A percentile compares a stretch with the other conserved stretches of the same genome.
Evolutionary conservation across 169 alveolate species (phyloP).

Genomic region (Condylostoma magnum): DNA sequence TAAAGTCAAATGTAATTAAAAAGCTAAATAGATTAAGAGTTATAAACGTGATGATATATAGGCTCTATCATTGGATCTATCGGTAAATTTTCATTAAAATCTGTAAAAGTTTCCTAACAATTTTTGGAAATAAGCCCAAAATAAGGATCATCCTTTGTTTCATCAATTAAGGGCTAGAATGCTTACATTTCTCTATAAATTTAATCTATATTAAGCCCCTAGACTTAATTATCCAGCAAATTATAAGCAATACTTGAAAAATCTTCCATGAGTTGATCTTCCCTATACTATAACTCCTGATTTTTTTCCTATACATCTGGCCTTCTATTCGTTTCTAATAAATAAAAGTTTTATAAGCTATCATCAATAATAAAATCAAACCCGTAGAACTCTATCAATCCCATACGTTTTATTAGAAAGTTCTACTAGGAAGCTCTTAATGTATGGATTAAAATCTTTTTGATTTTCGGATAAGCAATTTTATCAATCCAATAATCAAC

Average conservation of each 20-base stretch:
- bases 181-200: neutral
- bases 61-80: slow-evolving; percentile 32
- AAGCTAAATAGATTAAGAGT: neutral
- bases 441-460: slow-evolving; percentile 23
- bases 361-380: slow-evolving; percentile 18
- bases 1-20: neutral
- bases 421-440: slow-evolving; percentile 6
- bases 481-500: slow-evolving; percentile 3
- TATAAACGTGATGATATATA: neutral
- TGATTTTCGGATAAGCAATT: slow-evolving; percentile 12
- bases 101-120: neutral
- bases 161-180: slow-evolving; percentile 21
- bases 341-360: slow-evolving; percentile 1
- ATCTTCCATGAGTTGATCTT: slow-evolving; percentile 7
- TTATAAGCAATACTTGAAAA: neutral
- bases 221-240: neutral
- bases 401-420: slow-evolving; percentile 16
- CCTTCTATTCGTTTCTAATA: slow-evolving; percentile 26
- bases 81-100: slow-evolving; percentile 10
- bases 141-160: slow-evolving; percentile 16
- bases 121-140: neutral
- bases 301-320: slow-evolving; percentile 29
- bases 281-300: slow-evolving; percentile 20
- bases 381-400: slow-evolving; percentile 24
- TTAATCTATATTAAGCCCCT: neutral